These are phyloP conservation scores for Volvariella surrecta DNA, from an alignment of 1,284 basidiomycete genomes.

Conservation along the genomic window DNA sequence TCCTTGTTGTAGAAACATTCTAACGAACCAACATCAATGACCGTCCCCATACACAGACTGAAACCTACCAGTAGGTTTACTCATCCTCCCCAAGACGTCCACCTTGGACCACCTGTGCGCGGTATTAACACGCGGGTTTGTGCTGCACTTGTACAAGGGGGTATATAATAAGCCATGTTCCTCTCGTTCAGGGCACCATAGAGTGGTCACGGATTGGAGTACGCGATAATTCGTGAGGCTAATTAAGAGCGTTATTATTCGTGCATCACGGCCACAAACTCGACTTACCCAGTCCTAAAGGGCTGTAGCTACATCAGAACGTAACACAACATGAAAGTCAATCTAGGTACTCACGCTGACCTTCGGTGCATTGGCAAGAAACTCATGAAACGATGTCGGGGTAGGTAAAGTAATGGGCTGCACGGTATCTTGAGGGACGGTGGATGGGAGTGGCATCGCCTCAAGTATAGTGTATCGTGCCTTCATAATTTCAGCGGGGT, in stretches of 20 bases:
- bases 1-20: constrained; percentile 75
- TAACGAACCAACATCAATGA: constrained; percentile 17
- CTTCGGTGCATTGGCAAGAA: constrained; percentile 48
- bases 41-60: neutral
- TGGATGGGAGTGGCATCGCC: constrained; percentile 49
- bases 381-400: constrained; percentile 57
- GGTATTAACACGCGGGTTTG: constrained; percentile 62
- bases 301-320: constrained; percentile 21
- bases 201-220: constrained; percentile 56
- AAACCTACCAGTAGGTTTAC: constrained; percentile 50
- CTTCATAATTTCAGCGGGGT: constrained; percentile 40
- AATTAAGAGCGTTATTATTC: neutral
- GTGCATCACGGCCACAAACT: neutral
- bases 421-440: constrained; percentile 53
- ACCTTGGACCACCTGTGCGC: constrained; percentile 62
- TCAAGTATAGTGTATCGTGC: constrained; percentile 48
- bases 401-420: constrained; percentile 58
- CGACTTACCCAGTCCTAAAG: constrained; percentile 42
- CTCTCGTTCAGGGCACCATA: constrained; percentile 71
- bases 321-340: constrained; percentile 8
- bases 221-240: constrained; percentile 60
- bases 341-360: constrained; percentile 29
- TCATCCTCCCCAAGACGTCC: constrained; percentile 49
- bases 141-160: constrained; percentile 65
- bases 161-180: constrained; percentile 71